These are phyloP conservation scores for Ramaria sp. DNA, from an alignment of 768 basidiomycete species.

Conservation along the genomic window DNA sequence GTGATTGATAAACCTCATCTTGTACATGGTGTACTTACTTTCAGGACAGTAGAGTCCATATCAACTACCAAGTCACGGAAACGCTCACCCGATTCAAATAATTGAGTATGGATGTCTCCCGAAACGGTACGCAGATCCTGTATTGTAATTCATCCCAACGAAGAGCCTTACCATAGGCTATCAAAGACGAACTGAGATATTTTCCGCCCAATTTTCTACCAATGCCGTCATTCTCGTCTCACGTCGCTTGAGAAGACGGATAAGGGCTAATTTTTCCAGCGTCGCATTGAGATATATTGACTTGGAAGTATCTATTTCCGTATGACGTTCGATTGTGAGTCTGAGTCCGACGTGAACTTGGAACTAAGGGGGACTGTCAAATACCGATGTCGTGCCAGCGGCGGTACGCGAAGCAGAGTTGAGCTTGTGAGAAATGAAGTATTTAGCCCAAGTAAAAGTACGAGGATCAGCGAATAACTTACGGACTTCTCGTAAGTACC, in stretches of 20 bases:
- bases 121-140: not conserved
- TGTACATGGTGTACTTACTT: not conserved
- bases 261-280: conserved; percentile 39
- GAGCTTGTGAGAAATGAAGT: conserved; percentile 31
- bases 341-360: no score
- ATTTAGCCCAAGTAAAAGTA: not conserved
- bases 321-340: not conserved
- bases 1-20: not conserved
- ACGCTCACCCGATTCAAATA: not conserved
- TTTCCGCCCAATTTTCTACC: not conserved
- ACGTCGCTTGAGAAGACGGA: conserved; percentile 34
- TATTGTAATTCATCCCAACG: not conserved
- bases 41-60: not conserved
- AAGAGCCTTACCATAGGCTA: not conserved
- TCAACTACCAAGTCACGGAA: not conserved
- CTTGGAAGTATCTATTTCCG: conserved; percentile 41
- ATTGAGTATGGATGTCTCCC: not conserved
- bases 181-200: not conserved
- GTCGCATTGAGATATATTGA: conserved; percentile 60
- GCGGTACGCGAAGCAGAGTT: conserved; percentile 65
- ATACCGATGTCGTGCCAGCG: conserved; percentile 68
- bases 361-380: not conserved
- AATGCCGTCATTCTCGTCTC: conserved; percentile 21
- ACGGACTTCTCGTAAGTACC: conserved; percentile 72
- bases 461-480: conserved; percentile 21